Conservation (phyloP, 495 filamentous ascomycete genomes). For the Penicillium pancosmium region DNA sequence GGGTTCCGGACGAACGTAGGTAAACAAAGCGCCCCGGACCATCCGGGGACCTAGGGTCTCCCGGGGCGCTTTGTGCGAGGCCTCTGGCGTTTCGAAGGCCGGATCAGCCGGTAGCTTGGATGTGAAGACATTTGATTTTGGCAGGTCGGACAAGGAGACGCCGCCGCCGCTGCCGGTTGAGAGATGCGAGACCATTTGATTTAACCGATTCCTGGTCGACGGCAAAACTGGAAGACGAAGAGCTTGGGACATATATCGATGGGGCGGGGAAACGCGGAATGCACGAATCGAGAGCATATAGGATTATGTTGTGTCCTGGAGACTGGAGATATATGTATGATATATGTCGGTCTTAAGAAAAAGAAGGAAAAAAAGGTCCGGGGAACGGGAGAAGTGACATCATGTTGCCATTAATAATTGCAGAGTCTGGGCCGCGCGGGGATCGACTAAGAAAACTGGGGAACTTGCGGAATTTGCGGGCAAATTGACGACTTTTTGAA, state of each 20-base stretch:
- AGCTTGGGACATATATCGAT: conserved; percentile 33
- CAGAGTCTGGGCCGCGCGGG: no score
- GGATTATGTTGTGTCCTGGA: background rate
- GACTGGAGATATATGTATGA: background rate
- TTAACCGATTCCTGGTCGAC: conserved; percentile 25
- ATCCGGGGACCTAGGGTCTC: conserved; percentile 70
- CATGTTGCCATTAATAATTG: conserved; percentile 26
- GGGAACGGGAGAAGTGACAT: conserved; percentile 19
- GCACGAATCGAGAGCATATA: conserved; percentile 17
- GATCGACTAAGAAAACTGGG: no score
- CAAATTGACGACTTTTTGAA: no score
- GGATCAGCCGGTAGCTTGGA: conserved; percentile 76
- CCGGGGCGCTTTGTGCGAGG: conserved; percentile 78
- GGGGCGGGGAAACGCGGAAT: conserved; percentile 8
- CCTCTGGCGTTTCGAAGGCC: conserved; percentile 75
- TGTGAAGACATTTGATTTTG: conserved; percentile 86
- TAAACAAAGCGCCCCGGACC: conserved; percentile 86
- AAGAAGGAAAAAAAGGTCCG: background rate
- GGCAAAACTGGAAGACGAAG: background rate
- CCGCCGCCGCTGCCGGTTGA: conserved; percentile 33
- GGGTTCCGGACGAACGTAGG: conserved; percentile 81
- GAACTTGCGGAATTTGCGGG: no score
- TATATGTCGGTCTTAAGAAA: background rate
- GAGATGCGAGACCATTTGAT: conserved; percentile 57
- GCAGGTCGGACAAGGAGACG: conserved; percentile 66